Conservation (phyloP, 176 grass and related monocot genomes). For the Chrysopogon serrulatus region DNA sequence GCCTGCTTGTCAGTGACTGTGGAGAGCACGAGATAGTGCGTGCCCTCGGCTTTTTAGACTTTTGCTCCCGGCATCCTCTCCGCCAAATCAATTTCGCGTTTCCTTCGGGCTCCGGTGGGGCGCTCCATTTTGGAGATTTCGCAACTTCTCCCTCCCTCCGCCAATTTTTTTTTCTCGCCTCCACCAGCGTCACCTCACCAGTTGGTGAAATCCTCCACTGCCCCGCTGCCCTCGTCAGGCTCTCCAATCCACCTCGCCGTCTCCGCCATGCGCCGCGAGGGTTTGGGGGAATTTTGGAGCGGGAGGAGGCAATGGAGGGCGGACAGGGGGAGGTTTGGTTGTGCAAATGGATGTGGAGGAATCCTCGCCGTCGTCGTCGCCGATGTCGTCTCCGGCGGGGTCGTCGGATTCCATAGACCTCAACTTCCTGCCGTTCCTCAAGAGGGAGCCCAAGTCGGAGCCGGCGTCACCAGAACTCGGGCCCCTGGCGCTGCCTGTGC, state of each 20-base stretch:
- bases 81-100: background rate
- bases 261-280: background rate
- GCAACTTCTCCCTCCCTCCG: background rate
- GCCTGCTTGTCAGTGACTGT: background rate
- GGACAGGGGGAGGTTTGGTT: background rate
- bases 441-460: conserved; percentile 54
- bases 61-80: background rate
- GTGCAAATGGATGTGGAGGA: conserved; percentile 34
- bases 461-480: conserved; percentile 46
- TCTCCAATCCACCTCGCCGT: background rate
- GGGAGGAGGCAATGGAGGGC: background rate
- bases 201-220: conserved; percentile 5
- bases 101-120: background rate
- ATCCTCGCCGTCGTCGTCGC: conserved; percentile 30
- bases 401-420: conserved; percentile 53
- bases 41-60: background rate
- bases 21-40: conserved; percentile 10
- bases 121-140: conserved; percentile 42
- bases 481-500: conserved; percentile 28
- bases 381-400: conserved; percentile 13
- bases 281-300: conserved; percentile 8
- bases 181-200: conserved; percentile 5
- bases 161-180: background rate
- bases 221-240: background rate
- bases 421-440: conserved; percentile 51